Evolutionary conservation across 768 basidiomycete species (phyloP), one percentile per base, ranked within the genome.

Genomic region (Suillus brevipes): DNA sequence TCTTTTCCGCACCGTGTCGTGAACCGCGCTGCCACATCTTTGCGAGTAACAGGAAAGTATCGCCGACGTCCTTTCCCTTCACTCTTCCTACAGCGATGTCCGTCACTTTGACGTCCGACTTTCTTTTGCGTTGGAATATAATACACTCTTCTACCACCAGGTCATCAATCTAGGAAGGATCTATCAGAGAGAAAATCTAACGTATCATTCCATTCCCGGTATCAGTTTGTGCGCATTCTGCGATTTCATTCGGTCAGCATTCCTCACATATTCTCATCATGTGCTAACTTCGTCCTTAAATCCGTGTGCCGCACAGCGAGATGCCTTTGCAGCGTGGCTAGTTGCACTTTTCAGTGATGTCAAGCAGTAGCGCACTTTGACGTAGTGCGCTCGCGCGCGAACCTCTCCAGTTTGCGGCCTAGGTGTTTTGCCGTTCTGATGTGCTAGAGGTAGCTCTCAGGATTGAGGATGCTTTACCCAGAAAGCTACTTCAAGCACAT

Each of bases 191-290:
- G n/a, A n/a, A n/a, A n/a, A n/a, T n/a, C n/a, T n/a, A n/a, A n/a
- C n/a, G n/a, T n/a, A n/a, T n/a, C n/a, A n/a, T n/a, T n/a, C 83
- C 77, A 65, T 79, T 23, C 43, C 64, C 34, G 82, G 76, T 0
- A 66, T 85, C 16, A 61, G 63, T 0, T 78, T 85, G 62, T 78
- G 75, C 53, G 83, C 82, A 0, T 75, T 9, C 5, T 76, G 78
- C 60, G 73, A 85, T 2, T 79, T 84, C 68, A 83, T 85, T 62
- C 80, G 84, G 80, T 83, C 62, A 28, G 78, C 70, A 16, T 53
- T 31, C 16, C 18, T 8, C 3, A 31, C 16, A 10, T 52, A n/a
- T 6, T 13, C 53, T 59, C 18, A 12, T 18, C 2, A 28, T 31
- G n/a, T 47, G 37, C 59, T 58, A n/a, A 47, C 53, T 49, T 23